These are phyloP conservation scores for Pythium brassicae DNA, from an alignment of 352 stramenopile genomes.

Conservation along the genomic window DNA sequence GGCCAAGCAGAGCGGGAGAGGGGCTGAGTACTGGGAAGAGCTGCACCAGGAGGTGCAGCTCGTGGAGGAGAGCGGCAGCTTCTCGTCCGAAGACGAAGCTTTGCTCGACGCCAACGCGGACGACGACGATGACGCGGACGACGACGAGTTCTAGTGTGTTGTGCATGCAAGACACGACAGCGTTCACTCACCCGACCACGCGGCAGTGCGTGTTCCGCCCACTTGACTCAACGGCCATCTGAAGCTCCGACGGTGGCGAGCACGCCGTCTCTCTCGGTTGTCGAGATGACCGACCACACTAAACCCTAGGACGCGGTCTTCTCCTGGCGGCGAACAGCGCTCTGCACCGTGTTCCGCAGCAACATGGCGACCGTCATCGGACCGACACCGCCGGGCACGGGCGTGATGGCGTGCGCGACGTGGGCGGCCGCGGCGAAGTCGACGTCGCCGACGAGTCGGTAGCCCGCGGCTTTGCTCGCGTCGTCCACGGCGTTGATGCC, in stretches of 20 bases:
- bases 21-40: conserved; percentile 55
- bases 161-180: background rate
- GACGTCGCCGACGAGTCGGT: conserved; percentile 97
- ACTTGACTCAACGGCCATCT: background rate
- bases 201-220: too few relatives aligned
- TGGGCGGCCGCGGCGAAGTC: conserved; percentile 86
- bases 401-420: conserved; percentile 94
- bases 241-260: too few relatives aligned
- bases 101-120: conserved; percentile 5
- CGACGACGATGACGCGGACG: background rate
- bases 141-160: conserved; percentile 6
- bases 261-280: background rate
- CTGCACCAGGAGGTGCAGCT: conserved; percentile 65
- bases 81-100: conserved; percentile 65
- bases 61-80: conserved; percentile 67
- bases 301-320: background rate
- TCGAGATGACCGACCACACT: background rate
- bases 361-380: conserved; percentile 98
- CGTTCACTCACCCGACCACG: too few relatives aligned
- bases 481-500: conserved; percentile 97
- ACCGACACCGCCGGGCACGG: conserved; percentile 94
- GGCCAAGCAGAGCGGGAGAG: background rate
- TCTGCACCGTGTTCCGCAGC: conserved; percentile 78
- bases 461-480: conserved; percentile 65
- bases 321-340: conserved; percentile 28